Conservation (phyloP, 805 yeast species). For the Dipodascus geniculatus region DNA sequence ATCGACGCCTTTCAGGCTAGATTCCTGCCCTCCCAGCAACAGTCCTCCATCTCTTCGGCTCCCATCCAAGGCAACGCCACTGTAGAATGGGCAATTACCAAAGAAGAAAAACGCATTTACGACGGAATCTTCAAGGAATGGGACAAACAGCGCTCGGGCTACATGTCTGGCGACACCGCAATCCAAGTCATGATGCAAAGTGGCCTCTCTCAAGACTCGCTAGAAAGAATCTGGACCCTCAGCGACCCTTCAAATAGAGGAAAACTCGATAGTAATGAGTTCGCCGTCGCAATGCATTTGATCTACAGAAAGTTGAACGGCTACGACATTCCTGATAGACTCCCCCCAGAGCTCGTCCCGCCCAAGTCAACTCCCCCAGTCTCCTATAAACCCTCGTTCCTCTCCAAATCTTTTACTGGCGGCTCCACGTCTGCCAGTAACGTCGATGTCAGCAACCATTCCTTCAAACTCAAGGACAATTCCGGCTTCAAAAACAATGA, state of each 20-base stretch:
- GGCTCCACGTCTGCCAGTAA: slow-evolving; percentile 18
- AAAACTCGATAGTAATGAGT: slow-evolving; percentile 75
- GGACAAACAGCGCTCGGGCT: slow-evolving; percentile 61
- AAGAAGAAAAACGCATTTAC: slow-evolving; percentile 76
- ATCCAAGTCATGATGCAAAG: slow-evolving; percentile 82
- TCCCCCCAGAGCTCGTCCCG: slow-evolving; percentile 86
- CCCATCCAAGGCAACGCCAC: slow-evolving; percentile 35
- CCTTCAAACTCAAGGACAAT: slow-evolving; percentile 28
- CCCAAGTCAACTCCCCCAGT: slow-evolving; percentile 67
- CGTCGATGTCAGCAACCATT: slow-evolving; percentile 22
- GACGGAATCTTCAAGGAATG: slow-evolving; percentile 82
- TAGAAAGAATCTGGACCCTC: slow-evolving; percentile 85
- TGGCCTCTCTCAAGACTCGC: slow-evolving; percentile 73
- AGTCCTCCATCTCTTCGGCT: slow-evolving; percentile 23
- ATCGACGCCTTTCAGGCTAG: slow-evolving; percentile 52
- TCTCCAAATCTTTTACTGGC: slow-evolving; percentile 31
- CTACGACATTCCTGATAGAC: slow-evolving; percentile 61
- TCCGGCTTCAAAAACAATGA: slow-evolving; percentile 57
- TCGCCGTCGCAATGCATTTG: slow-evolving; percentile 94
- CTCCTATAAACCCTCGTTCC: slow-evolving; percentile 54
- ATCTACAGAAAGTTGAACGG: slow-evolving; percentile 88
- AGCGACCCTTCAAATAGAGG: slow-evolving; percentile 79
- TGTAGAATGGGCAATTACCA: slow-evolving; percentile 73
- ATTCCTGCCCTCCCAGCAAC: slow-evolving; percentile 39
- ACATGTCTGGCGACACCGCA: slow-evolving; percentile 68